These are phyloP conservation scores for Blastocladiella emersonii DNA, from an alignment of 371 early-diverging fungal species.

Conservation along the genomic window DNA sequence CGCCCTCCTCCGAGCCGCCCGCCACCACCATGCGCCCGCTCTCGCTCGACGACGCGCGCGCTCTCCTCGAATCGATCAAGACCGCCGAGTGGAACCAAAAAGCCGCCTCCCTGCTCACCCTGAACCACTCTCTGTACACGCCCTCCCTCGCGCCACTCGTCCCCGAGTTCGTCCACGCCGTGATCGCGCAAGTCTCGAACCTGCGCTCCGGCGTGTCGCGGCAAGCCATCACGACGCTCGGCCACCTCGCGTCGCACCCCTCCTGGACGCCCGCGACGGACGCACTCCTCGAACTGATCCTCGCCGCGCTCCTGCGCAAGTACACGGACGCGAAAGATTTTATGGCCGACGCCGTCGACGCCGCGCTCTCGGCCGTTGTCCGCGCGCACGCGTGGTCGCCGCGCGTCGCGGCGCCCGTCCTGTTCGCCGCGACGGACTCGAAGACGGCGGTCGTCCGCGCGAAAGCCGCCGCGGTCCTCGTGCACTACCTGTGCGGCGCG, in stretches of 20 bases:
- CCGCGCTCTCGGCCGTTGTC: constrained; percentile 1
- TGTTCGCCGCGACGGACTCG: neutral
- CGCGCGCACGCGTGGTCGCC: neutral
- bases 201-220: constrained; percentile 15
- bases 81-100: constrained; percentile 4
- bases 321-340: constrained; percentile 13
- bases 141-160: neutral
- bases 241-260: neutral
- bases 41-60: neutral
- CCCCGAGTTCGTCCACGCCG: constrained; percentile 7
- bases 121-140: neutral
- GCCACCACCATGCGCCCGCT: neutral
- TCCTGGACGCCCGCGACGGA: constrained; percentile 9
- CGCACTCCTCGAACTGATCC: constrained; percentile 12
- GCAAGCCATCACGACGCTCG: constrained; percentile 8
- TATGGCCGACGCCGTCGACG: constrained; percentile 12
- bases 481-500: neutral
- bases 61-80: neutral
- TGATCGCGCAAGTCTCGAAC: constrained; percentile 12
- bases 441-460: neutral
- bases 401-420: neutral
- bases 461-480: neutral
- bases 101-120: constrained; percentile 1
- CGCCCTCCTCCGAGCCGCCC: neutral
- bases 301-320: constrained; percentile 13